Conservation (phyloP, 768 basidiomycete species). For the Lactifluus hygrophoroides region DNA sequence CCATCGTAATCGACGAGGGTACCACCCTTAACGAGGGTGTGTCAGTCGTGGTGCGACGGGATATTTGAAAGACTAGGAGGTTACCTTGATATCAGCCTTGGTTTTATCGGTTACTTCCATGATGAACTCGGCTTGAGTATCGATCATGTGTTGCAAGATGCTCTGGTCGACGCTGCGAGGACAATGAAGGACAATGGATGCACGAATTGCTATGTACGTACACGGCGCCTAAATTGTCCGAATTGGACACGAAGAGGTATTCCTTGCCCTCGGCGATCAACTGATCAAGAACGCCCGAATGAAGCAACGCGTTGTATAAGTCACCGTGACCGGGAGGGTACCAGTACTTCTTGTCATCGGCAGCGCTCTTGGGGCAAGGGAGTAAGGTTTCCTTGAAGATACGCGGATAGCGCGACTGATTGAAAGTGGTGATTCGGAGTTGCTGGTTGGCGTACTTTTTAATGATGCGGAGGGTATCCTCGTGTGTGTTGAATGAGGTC, state of each 20-base stretch:
- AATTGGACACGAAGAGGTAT: conserved; percentile 73
- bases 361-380: conserved; percentile 48
- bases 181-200: conserved; percentile 10
- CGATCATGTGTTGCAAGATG: conserved; percentile 60
- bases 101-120: conserved; percentile 81
- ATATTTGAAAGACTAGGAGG: background rate
- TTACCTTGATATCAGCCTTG: conserved; percentile 63
- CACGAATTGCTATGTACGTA: conserved; percentile 24
- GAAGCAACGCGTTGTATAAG: conserved; percentile 59
- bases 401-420: conserved; percentile 68
- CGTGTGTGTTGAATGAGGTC: conserved; percentile 78
- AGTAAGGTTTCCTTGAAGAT: conserved; percentile 62
- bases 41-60: background rate
- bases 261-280: conserved; percentile 64
- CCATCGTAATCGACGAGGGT: conserved; percentile 66
- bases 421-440: conserved; percentile 61
- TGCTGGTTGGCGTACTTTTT: conserved; percentile 78
- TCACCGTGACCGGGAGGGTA: conserved; percentile 76
- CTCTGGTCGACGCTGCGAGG: conserved; percentile 51
- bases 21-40: conserved; percentile 35
- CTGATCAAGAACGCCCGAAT: conserved; percentile 68
- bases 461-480: conserved; percentile 68
- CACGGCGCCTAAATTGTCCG: conserved; percentile 67
- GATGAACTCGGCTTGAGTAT: conserved; percentile 54
- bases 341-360: conserved; percentile 61